Evolutionary conservation across 352 stramenopile genomes (phyloP).

Genomic region (Globisporangium splendens): DNA sequence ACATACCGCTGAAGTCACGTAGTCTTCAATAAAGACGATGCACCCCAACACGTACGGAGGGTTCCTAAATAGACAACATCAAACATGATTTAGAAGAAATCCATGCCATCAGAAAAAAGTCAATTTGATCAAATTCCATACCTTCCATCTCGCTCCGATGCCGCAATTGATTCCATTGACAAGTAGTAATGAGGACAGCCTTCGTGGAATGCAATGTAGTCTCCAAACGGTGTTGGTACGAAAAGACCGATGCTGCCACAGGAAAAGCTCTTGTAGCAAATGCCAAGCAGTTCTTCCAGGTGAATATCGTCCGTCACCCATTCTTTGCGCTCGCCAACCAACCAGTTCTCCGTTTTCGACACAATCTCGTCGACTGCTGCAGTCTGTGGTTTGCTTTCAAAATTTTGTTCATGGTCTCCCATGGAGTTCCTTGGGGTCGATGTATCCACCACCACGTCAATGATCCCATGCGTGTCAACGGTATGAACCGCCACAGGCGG

Average conservation of each 20-base stretch:
- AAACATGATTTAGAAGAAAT: background rate
- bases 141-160: conserved; percentile 57
- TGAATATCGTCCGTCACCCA: conserved; percentile 60
- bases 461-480: conserved; percentile 7
- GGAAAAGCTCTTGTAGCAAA: conserved; percentile 82
- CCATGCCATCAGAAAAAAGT: background rate
- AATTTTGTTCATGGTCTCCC: background rate
- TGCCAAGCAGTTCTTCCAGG: conserved; percentile 69
- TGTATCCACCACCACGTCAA: conserved; percentile 28
- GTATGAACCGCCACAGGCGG: background rate
- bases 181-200: conserved; percentile 79
- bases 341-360: conserved; percentile 30
- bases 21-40: conserved; percentile 83
- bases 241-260: conserved; percentile 72
- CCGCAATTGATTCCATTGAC: conserved; percentile 73
- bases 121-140: conserved; percentile 5
- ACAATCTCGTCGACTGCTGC: conserved; percentile 1
- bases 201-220: conserved; percentile 87
- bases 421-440: conserved; percentile 13
- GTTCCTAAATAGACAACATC: conserved; percentile 29
- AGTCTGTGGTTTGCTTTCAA: background rate
- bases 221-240: conserved; percentile 72
- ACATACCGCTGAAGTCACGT: conserved; percentile 50
- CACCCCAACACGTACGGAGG: conserved; percentile 73
- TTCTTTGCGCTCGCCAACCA: conserved; percentile 31